Base-by-base conservation (phyloP, 768 basidiomycete genomes). In the Kockovaella imperatae region DNA sequence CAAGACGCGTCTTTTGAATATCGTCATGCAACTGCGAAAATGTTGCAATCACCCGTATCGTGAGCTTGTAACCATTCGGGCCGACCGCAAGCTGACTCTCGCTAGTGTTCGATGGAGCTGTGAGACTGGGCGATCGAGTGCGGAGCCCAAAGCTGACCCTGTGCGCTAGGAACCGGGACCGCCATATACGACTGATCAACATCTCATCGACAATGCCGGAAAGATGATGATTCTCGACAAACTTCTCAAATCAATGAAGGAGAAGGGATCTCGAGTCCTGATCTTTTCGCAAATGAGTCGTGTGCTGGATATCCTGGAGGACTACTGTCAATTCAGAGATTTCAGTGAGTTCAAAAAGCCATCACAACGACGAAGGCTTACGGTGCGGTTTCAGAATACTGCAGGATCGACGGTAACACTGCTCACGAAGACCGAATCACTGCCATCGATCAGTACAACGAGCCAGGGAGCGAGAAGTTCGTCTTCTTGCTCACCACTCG, bases 271-370 rank as follows among this genome's bases (percentile, higher is more conserved):
- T 2, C 80, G 93, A 6, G 86, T 90, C 3, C 79, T 96, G 57
- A 95, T 99, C 52, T 99, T 99, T 76, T 93, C 88, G 60, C 95
- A 97, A 72, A 97, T 99, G 95, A 91, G 87, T 72, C 83, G 95
- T n/a, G 86, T 97, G 49, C 77, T 96, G 41, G 95, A 99, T 70
- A 97, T 99, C 50, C 71, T 99, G 36, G 93, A 97, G 68, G 93
- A 97, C 66, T 97, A 91, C 71, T 96, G 90, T 71, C 75, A 93
- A 52, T 99, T 96, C 76, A 76, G 91, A 38, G 74, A 74, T 47
- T 91, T 85, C 73, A 83, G 93, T 95, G 62, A 43, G 87, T 71
- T 13, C 7, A 21, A 30, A 11, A 35, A 24, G 6, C 11, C 38
- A 13, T 4, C 6, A 18, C 13, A 20, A 20, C 2, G 13, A 5